These are phyloP conservation scores for Serendipita sp. DNA, from an alignment of 768 basidiomycete species.

Conservation along the genomic window DNA sequence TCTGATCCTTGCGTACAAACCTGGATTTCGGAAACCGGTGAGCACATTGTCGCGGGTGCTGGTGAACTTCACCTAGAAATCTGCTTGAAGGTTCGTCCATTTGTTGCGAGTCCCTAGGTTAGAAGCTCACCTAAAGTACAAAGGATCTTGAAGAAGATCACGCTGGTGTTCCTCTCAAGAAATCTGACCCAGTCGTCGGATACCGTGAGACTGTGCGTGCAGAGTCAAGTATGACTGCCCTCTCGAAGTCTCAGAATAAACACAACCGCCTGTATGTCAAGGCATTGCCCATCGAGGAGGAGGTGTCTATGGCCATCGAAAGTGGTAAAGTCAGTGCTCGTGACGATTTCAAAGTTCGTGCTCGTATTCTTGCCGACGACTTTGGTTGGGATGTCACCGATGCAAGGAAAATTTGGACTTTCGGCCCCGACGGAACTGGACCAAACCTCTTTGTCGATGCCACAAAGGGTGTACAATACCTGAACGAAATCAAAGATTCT, in stretches of 20 bases:
- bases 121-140: not conserved
- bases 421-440: constrained; percentile 96
- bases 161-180: constrained; percentile 96
- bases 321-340: constrained; percentile 66
- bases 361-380: constrained; percentile 90
- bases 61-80: constrained; percentile 99
- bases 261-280: constrained; percentile 96
- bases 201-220: constrained; percentile 96
- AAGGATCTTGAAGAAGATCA: constrained; percentile 99
- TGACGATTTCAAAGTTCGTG: constrained; percentile 96
- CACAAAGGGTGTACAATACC: constrained; percentile 97
- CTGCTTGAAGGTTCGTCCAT: constrained; percentile 68
- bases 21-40: constrained; percentile 80
- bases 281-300: constrained; percentile 86
- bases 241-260: constrained; percentile 99
- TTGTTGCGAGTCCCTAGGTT: not conserved
- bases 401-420: constrained; percentile 99
- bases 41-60: constrained; percentile 98
- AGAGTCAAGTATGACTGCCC: constrained; percentile 87
- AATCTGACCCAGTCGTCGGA: constrained; percentile 92
- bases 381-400: constrained; percentile 98
- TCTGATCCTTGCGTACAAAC: constrained; percentile 99
- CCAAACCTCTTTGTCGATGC: constrained; percentile 94
- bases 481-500: constrained; percentile 99
- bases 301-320: constrained; percentile 87